Conservation (phyloP, 2,329 filamentous ascomycete genomes). For the Xylaria sp. region DNA sequence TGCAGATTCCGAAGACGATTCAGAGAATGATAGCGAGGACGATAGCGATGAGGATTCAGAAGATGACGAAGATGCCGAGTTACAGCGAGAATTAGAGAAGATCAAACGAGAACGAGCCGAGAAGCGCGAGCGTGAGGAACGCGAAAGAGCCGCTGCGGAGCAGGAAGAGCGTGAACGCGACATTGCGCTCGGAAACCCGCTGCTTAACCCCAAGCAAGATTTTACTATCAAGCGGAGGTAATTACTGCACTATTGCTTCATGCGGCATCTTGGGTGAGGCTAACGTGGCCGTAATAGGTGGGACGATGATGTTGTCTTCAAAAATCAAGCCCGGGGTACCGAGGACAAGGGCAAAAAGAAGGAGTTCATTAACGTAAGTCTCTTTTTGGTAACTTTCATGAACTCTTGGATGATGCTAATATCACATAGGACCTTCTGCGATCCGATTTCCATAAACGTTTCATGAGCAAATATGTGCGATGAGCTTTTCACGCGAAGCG, state of each 20-base stretch:
- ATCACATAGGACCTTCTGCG: slow-evolving; percentile 77
- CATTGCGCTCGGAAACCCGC: slow-evolving; percentile 90
- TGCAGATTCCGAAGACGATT: slow-evolving; percentile 75
- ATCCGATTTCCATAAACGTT: slow-evolving; percentile 97
- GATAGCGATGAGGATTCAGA: slow-evolving; percentile 66
- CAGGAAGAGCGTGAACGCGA: slow-evolving; percentile 86
- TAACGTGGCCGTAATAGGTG: slow-evolving; percentile 64
- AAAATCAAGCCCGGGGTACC: slow-evolving; percentile 95
- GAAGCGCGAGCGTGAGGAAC: slow-evolving; percentile 84
- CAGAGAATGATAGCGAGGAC: slow-evolving; percentile 53
- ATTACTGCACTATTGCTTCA: neutral
- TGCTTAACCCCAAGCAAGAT: slow-evolving; percentile 82
- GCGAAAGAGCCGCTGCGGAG: slow-evolving; percentile 81
- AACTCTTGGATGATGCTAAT: slow-evolving; percentile 43
- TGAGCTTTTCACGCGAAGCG: slow-evolving; percentile 44
- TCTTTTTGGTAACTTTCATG: neutral
- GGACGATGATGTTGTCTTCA: slow-evolving; percentile 99
- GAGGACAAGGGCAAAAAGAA: slow-evolving; percentile 89
- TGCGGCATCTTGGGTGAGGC: neutral
- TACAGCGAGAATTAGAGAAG: slow-evolving; percentile 93
- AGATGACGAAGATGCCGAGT: slow-evolving; percentile 83
- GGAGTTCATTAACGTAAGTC: slow-evolving; percentile 92
- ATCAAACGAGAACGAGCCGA: slow-evolving; percentile 89
- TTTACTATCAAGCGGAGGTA: slow-evolving; percentile 85
- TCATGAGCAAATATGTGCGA: slow-evolving; percentile 81